Percentiles rank a stretch among this genome's conserved stretches.
Conservation (phyloP, 768 basidiomycete species). For the Tulasnella sp. region DNA sequence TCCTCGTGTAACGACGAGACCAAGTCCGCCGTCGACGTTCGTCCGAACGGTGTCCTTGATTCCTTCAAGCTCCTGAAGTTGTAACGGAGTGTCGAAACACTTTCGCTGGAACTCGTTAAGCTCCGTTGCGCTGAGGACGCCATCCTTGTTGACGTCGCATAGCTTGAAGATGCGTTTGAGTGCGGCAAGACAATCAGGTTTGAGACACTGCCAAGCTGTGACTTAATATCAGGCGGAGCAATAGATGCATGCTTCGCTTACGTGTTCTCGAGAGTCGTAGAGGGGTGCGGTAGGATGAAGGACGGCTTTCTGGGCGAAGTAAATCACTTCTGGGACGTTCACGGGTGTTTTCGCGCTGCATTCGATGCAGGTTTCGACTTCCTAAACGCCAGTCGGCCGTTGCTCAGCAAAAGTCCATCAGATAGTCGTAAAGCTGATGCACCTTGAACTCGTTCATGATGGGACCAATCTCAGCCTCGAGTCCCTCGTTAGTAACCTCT, state of each 20-base stretch:
- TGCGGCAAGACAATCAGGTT: conserved; percentile 83
- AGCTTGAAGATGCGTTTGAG: conserved; percentile 92
- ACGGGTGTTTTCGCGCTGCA: conserved; percentile 85
- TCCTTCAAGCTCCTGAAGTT: conserved; percentile 90
- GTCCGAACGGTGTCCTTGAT: conserved; percentile 86
- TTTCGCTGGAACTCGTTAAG: conserved; percentile 96
- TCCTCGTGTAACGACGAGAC: conserved; percentile 47
- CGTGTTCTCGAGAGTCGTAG: conserved; percentile 94
- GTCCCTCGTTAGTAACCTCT: conserved; percentile 83
- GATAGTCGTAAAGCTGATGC: neutral
- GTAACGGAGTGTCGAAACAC: conserved; percentile 90
- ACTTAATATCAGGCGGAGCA: conserved; percentile 1
- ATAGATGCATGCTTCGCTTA: conserved; percentile 34
- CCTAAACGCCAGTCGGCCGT: conserved; percentile 41
- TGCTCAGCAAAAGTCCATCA: neutral
- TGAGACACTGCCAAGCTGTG: conserved; percentile 57
- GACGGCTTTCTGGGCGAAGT: conserved; percentile 97
- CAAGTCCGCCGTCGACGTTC: conserved; percentile 45
- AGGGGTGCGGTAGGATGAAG: conserved; percentile 93
- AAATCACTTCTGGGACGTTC: conserved; percentile 96
- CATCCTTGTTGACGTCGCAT: conserved; percentile 92
- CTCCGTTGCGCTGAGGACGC: conserved; percentile 78
- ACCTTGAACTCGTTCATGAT: conserved; percentile 99
- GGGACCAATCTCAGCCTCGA: conserved; percentile 91
- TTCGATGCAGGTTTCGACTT: conserved; percentile 97